phyloP scores from a whole-genome alignment of 1,139 yeast genomes.

The Debaryomyces subglobosus region DNA sequence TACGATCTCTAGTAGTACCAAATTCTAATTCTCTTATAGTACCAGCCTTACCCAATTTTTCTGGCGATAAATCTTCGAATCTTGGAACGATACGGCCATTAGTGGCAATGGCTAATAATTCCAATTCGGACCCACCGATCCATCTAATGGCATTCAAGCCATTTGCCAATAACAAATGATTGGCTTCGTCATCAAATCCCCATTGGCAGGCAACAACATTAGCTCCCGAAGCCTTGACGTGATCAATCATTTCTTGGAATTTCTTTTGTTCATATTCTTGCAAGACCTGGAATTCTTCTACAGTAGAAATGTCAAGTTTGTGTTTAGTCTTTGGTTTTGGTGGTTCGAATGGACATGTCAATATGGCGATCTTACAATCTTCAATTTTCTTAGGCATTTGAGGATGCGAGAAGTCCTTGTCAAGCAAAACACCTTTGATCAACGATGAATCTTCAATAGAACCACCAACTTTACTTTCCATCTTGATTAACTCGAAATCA shows the following conservation, averaged over 20 bases:
- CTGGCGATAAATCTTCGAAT: conserved; percentile 84
- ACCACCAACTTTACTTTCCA: conserved; percentile 97
- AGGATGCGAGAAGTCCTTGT: conserved; percentile 97
- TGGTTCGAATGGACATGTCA: conserved; percentile 98
- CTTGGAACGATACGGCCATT: conserved; percentile 97
- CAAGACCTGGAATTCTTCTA: conserved; percentile 87
- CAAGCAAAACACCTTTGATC: conserved; percentile 89
- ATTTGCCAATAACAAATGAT: conserved; percentile 85
- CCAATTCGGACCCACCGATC: conserved; percentile 98
- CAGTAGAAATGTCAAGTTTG: conserved; percentile 88
- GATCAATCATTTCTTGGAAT: conserved; percentile 86
- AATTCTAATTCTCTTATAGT: conserved; percentile 84
- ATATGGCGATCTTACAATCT: conserved; percentile 88
- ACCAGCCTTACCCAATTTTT: conserved; percentile 89
- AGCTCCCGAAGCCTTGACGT: conserved; percentile 89
- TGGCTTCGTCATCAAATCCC: conserved; percentile 99
- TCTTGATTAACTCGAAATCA: conserved; percentile 92
- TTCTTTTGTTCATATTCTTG: conserved; percentile 92
- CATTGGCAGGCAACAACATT: conserved; percentile 97
- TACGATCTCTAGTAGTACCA: conserved; percentile 95
- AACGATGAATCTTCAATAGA: conserved; percentile 81
- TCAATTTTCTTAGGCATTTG: conserved; percentile 88
- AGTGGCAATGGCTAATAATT: conserved; percentile 94
- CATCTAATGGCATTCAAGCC: conserved; percentile 95
- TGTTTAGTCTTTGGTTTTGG: conserved; percentile 99